Conservation (phyloP, 176 grass and related monocot genomes). For the Zea luxurians region DNA sequence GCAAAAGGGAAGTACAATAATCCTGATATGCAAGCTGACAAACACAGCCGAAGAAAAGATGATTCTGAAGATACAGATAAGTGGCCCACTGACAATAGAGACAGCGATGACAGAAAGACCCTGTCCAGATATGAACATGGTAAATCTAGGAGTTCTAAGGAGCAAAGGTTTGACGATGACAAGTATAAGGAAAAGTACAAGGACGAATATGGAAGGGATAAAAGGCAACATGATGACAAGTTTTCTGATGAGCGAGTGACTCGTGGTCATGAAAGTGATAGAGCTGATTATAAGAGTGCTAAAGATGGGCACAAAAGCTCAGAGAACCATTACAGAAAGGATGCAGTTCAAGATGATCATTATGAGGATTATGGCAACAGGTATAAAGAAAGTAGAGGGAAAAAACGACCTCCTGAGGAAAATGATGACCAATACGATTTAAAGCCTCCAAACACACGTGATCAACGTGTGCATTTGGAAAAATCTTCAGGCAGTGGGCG, state of each 20-base stretch:
- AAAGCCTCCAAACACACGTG: conserved; percentile 49
- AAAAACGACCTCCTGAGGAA: conserved; percentile 66
- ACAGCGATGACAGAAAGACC: conserved; percentile 68
- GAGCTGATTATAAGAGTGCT: conserved; percentile 55
- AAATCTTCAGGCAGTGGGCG: conserved; percentile 58
- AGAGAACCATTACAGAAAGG: conserved; percentile 73
- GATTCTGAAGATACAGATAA: conserved; percentile 71
- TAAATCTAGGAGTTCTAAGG: conserved; percentile 72
- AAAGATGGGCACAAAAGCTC: conserved; percentile 66
- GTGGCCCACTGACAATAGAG: conserved; percentile 59
- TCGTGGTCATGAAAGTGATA: conserved; percentile 56
- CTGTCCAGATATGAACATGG: conserved; percentile 70
- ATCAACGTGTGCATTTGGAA: conserved; percentile 59
- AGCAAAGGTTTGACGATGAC: conserved; percentile 68
- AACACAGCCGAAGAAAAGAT: conserved; percentile 62
- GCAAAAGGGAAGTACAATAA: conserved; percentile 54
- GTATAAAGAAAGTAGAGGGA: conserved; percentile 68
- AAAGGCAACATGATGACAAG: conserved; percentile 63
- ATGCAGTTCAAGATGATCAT: conserved; percentile 58
- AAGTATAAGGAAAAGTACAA: conserved; percentile 82
- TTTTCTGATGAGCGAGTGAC: conserved; percentile 47
- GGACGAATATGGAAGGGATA: conserved; percentile 59
- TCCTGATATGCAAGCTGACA: conserved; percentile 55
- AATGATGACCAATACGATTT: conserved; percentile 59
- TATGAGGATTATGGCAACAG: conserved; percentile 66